phyloP scores from a whole-genome alignment of 192 early-diverging fungal species.

The Coemansia sp. region DNA sequence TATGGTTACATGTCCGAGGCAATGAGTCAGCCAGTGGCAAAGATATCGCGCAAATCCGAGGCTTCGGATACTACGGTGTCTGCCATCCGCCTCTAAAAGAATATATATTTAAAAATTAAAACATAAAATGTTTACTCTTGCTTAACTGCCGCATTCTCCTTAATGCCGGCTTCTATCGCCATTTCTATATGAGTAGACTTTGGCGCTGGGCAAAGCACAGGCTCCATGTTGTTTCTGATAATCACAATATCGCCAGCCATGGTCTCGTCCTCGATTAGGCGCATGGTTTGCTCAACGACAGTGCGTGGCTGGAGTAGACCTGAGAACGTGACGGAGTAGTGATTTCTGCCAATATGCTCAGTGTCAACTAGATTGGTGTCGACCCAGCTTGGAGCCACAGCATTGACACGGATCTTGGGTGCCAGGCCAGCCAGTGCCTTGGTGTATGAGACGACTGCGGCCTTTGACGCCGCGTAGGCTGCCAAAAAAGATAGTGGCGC shows the following conservation, averaged over 20 bases:
- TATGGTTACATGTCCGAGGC: slow-evolving; percentile 36
- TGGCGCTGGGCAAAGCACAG: slow-evolving; percentile 12
- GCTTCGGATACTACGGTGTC: neutral
- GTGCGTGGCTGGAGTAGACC: slow-evolving; percentile 31
- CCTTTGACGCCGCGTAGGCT: slow-evolving; percentile 73
- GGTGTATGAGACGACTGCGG: slow-evolving; percentile 64
- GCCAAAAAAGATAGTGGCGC: slow-evolving; percentile 53
- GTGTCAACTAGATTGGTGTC: slow-evolving; percentile 54
- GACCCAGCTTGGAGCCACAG: slow-evolving; percentile 58
- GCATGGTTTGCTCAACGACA: slow-evolving; percentile 58
- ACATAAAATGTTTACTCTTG: neutral
- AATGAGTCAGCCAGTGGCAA: slow-evolving; percentile 25
- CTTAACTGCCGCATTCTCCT: neutral
- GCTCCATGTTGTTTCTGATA: slow-evolving; percentile 7
- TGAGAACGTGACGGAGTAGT: slow-evolving; percentile 11
- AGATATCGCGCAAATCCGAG: slow-evolving; percentile 35
- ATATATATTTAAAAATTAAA: neutral
- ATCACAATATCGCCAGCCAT: slow-evolving; percentile 53
- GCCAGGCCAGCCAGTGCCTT: slow-evolving; percentile 38
- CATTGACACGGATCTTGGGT: slow-evolving; percentile 62
- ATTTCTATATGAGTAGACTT: slow-evolving; percentile 18
- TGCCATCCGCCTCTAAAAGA: slow-evolving; percentile 19
- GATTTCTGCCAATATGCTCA: slow-evolving; percentile 37
- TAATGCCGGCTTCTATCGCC: neutral
- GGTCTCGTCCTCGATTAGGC: slow-evolving; percentile 56